Evolutionary conservation across 805 yeast species (phyloP), one percentile per base, ranked within the genome.

Genomic region (Nakazawaea siamensis): DNA sequence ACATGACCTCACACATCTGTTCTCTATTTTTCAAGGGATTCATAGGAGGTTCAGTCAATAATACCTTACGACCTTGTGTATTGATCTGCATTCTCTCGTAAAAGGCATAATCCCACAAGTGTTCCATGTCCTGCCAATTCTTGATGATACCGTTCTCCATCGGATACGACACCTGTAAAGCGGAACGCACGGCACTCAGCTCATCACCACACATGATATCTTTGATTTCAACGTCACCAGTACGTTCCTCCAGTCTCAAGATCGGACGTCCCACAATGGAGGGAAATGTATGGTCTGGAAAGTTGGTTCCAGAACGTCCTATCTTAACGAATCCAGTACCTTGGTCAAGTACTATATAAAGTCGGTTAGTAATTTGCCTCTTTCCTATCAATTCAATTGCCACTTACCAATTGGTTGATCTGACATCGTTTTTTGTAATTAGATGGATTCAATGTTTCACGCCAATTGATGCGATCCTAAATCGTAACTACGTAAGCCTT

Each of bases 81-180:
- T 83, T 80, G 37, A 83, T 66, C 54, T 85, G 72, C 85, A 92
- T 80, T 52, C 83, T 75, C 49, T 90, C 94, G 62, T 81, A 83
- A 58, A 92, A 90, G 15, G 97, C 90, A 58, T 90, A 92, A 61
- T 92, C 95, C 98, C 98, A 92, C 41, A 92, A 68, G 50, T 88
- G 88, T 51, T 86, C 95, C 97, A 92, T 92, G 57, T 92, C 98
- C 49, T 88, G 95, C 98, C 98, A 92, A 58, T 88, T 86, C 54
- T 79, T 81, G 55, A 92, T 90, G 50, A 92, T 85, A 51, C 98
- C 98, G 56, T 92, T 92, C 60, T 92, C 98, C 97, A 92, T 88
- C 10, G 98, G 98, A 52, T 92, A 92, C n/a, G 88, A 78, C 38
- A 92, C 76, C 60, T 92, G 95, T 41, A 92, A 69, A 45, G 88